Evolutionary conservation across 495 filamentous ascomycete genomes (phyloP), one percentile per base, ranked within the genome.

Genomic region (Chaetomium cochliodes): DNA sequence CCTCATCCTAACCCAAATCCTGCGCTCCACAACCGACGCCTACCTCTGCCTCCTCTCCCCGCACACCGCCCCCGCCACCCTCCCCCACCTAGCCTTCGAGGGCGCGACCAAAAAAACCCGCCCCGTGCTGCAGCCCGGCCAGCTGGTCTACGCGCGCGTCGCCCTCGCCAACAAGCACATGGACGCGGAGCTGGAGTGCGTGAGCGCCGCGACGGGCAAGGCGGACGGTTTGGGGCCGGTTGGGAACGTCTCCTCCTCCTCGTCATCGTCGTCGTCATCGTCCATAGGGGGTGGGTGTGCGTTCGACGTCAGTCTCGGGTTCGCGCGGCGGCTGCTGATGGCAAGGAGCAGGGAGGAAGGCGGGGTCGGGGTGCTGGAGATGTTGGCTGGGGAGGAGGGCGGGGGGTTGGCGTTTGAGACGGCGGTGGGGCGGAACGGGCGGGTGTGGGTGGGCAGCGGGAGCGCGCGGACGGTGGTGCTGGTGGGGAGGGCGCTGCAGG

Each of bases 371-470:
- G 84, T 98, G 22, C 74, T 98, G 56, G 91, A 96, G 64, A 90
- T 92, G 69, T 77, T 98, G n/a, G 93, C 88, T 18, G 86, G 84
- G 69, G 90, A 87, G 50, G 66, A 60, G 7, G 65, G 63, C 0
- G 63, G 59, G 1, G 81, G 88, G 55, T 79, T 93, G 50, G 83
- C 85, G 57, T 98, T 97, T 77, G 94, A 98, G 80, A 87, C 94
- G 64, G 94, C 94, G 5, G 91, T 97, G 28, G 96, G 96, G 25
- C 87, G 93, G 73, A 98, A 98, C 75, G 94, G 94, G 23, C 89
- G 85, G 78, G 84, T 97, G 42, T 97, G 94, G 94, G 88, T 98
- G 20, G 85, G 91, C 67, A 85, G 87, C 55, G 89, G 86, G 16
- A 88, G 81, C 53, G 83, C 79, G 74, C 84, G 80, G 65, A 92